phyloP scores from a whole-genome alignment of 176 grass and related monocot genomes.

The Avena eriantha region DNA sequence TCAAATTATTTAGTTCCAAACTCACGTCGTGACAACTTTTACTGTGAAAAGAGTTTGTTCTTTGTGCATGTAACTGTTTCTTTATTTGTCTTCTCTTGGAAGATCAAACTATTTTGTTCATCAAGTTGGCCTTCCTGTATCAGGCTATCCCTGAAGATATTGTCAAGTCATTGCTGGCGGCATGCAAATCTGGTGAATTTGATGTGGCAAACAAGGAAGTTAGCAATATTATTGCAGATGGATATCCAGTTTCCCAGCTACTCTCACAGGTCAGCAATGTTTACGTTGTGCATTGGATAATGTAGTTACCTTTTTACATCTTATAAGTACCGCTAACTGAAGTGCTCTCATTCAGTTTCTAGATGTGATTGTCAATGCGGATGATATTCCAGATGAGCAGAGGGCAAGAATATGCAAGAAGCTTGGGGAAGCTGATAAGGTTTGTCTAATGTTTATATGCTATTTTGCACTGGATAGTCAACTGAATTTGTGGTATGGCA shows the following conservation, averaged over 20 bases:
- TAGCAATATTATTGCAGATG: conserved; percentile 87
- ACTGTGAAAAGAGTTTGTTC: conserved; percentile 26
- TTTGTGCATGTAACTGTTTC: conserved; percentile 25
- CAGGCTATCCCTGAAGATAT: conserved; percentile 87
- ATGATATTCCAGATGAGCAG: conserved; percentile 85
- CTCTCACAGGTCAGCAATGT: conserved; percentile 67
- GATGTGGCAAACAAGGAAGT: conserved; percentile 92
- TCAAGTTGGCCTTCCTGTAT: conserved; percentile 39
- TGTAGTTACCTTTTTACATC: conserved; percentile 19
- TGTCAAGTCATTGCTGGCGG: conserved; percentile 73
- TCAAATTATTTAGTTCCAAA: conserved; percentile 23
- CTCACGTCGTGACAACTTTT: conserved; percentile 9
- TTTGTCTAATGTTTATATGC: conserved; percentile 47
- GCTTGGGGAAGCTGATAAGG: conserved; percentile 95
- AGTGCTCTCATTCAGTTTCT: conserved; percentile 64
- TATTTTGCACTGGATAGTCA: conserved; percentile 15
- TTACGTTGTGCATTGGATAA: conserved; percentile 15
- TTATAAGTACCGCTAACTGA: conserved; percentile 47
- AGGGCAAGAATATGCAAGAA: conserved; percentile 98
- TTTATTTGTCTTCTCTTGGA: conserved; percentile 2
- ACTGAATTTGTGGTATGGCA: conserved; percentile 5
- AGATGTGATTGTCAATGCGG: conserved; percentile 71
- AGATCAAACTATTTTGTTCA: conserved; percentile 25
- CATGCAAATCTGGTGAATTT: conserved; percentile 95
- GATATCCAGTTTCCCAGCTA: conserved; percentile 95